phyloP scores from a whole-genome alignment of 2,329 filamentous ascomycete species.

The Arachnomyces sp. region DNA sequence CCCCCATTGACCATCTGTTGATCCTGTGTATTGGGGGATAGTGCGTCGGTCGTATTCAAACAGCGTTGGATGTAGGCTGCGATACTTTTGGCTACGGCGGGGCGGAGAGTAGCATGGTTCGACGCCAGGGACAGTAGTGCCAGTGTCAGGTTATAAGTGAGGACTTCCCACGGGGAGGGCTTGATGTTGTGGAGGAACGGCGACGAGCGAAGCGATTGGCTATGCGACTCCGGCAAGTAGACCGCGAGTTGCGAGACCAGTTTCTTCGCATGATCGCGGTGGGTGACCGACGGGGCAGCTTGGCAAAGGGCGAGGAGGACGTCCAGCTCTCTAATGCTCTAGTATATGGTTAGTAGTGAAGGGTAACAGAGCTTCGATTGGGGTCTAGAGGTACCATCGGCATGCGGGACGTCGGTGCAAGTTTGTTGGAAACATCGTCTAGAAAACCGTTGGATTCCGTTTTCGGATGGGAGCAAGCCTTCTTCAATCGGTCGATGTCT shows the following conservation, averaged over 20 bases:
- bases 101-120: slow-evolving; percentile 60
- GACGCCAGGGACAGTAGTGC: slow-evolving; percentile 75
- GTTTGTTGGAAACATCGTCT: slow-evolving; percentile 29
- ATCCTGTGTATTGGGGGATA: slow-evolving; percentile 44
- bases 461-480: slow-evolving; percentile 21
- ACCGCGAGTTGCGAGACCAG: slow-evolving; percentile 70
- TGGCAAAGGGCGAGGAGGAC: slow-evolving; percentile 86
- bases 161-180: slow-evolving; percentile 78
- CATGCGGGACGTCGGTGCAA: slow-evolving; percentile 29
- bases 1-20: slow-evolving; percentile 46
- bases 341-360: slow-evolving; percentile 1
- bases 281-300: slow-evolving; percentile 67
- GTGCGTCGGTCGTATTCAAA: slow-evolving; percentile 49
- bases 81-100: slow-evolving; percentile 57
- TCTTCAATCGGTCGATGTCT: slow-evolving; percentile 29
- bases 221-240: slow-evolving; percentile 78
- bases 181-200: slow-evolving; percentile 75
- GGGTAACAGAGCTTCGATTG: not conserved
- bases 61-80: slow-evolving; percentile 67
- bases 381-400: slow-evolving; percentile 27
- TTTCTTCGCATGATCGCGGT: slow-evolving; percentile 63
- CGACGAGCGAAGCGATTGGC: slow-evolving; percentile 68
- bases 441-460: slow-evolving; percentile 21
- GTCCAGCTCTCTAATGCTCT: slow-evolving; percentile 87
- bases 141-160: slow-evolving; percentile 68